These are phyloP conservation scores for Mallotus nudiflorus DNA, from an alignment of 345 rosid species.

Conservation along the genomic window DNA sequence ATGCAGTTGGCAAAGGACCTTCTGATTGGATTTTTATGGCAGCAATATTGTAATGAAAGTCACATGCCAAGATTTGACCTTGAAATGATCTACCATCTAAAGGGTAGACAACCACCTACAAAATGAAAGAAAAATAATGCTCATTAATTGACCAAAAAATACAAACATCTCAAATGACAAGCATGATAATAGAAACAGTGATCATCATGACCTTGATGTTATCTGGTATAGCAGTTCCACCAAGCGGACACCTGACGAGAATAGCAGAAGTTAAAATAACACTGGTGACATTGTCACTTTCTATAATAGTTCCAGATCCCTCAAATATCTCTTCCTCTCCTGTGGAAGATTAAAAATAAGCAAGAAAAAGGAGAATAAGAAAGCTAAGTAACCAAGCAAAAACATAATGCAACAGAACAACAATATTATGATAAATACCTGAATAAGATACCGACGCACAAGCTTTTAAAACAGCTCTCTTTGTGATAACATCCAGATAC, in stretches of 20 bases:
- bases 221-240: not conserved
- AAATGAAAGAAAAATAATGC: no score
- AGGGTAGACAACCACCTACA: not conserved
- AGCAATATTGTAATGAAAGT: constrained; percentile 1
- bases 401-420: no score
- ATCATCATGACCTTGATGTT: constrained; percentile 2
- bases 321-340: not conserved
- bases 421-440: not conserved
- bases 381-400: not conserved
- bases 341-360: not conserved
- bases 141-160: no score
- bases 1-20: not conserved
- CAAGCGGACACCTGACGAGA: not conserved
- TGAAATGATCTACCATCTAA: not conserved
- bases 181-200: no score
- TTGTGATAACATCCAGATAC: not conserved
- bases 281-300: not conserved
- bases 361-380: not conserved
- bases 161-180: no score
- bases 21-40: not conserved
- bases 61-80: not conserved
- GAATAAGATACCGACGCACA: no score
- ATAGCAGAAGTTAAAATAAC: not conserved
- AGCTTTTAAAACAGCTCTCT: not conserved
- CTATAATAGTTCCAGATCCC: not conserved